These are phyloP conservation scores for Magnolia kwangsiensis DNA, from an alignment of 164 flowering plant genomes.

Conservation along the genomic window DNA sequence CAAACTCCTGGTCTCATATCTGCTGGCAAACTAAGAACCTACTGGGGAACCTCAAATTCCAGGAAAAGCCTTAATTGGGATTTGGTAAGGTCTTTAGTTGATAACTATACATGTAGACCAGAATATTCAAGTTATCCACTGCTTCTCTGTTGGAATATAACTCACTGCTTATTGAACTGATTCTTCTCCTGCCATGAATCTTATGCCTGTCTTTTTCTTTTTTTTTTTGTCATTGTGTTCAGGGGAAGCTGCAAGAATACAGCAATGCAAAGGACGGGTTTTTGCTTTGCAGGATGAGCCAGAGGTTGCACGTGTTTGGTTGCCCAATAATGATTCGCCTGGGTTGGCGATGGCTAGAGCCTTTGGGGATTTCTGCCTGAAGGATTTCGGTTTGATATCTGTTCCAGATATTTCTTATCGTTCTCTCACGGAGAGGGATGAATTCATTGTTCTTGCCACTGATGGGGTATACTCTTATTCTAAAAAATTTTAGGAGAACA, in stretches of 20 bases:
- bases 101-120: background rate
- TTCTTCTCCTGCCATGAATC: background rate
- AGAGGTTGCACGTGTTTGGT: conserved; percentile 86
- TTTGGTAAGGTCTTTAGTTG: background rate
- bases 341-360: conserved; percentile 85
- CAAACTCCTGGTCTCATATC: too few relatives aligned
- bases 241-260: conserved; percentile 98
- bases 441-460: conserved; percentile 61
- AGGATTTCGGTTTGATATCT: conserved; percentile 70
- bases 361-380: conserved; percentile 72
- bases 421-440: conserved; percentile 46
- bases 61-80: background rate
- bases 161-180: background rate
- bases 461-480: conserved; percentile 55
- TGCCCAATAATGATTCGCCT: conserved; percentile 80
- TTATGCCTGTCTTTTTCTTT: background rate
- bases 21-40: too few relatives aligned
- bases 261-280: conserved; percentile 88
- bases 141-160: background rate
- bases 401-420: conserved; percentile 61
- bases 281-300: conserved; percentile 99
- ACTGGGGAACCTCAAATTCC: background rate
- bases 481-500: too few relatives aligned
- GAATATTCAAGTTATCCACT: background rate
- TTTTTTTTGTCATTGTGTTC: conserved; percentile 1